phyloP scores from a whole-genome alignment of 2,329 filamentous ascomycete species.

The Exophiala dermatitidis region DNA sequence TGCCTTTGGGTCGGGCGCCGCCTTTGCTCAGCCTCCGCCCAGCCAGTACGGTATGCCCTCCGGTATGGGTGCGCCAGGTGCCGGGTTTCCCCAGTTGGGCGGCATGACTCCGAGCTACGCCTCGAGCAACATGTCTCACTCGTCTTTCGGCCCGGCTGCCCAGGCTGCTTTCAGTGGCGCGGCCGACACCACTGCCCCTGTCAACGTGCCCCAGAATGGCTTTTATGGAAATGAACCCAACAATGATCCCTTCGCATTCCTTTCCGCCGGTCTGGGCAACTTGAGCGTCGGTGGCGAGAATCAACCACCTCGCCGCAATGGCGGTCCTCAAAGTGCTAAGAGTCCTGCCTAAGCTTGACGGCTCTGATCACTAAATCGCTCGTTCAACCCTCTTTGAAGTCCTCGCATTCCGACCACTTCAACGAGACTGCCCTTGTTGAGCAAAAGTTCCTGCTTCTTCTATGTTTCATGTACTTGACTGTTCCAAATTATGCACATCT shows the following conservation, averaged over 20 bases:
- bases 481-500: constrained; percentile 23
- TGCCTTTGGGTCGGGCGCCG: constrained; percentile 56
- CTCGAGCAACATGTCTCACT: constrained; percentile 69
- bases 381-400: constrained; percentile 13
- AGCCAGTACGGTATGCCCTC: constrained; percentile 87
- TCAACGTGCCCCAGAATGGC: constrained; percentile 68
- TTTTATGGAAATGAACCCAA: constrained; percentile 54
- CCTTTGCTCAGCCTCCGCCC: constrained; percentile 58
- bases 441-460: constrained; percentile 18
- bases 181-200: constrained; percentile 65
- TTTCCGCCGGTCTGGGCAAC: constrained; percentile 53
- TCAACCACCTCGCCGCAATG: constrained; percentile 37
- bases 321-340: constrained; percentile 39
- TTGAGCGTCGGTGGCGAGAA: constrained; percentile 49
- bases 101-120: constrained; percentile 72
- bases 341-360: constrained; percentile 31
- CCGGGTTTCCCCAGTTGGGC: constrained; percentile 59
- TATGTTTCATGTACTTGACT: constrained; percentile 17
- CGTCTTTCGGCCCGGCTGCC: constrained; percentile 82
- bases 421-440: constrained; percentile 24
- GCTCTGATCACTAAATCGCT: constrained; percentile 3
- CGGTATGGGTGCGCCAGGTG: constrained; percentile 67
- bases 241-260: constrained; percentile 58
- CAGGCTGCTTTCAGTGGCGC: constrained; percentile 92
- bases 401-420: constrained; percentile 20